Evolutionary conservation across 2,329 filamentous ascomycete species (phyloP).

Genomic region (Hymenoscyphus infarciens): DNA sequence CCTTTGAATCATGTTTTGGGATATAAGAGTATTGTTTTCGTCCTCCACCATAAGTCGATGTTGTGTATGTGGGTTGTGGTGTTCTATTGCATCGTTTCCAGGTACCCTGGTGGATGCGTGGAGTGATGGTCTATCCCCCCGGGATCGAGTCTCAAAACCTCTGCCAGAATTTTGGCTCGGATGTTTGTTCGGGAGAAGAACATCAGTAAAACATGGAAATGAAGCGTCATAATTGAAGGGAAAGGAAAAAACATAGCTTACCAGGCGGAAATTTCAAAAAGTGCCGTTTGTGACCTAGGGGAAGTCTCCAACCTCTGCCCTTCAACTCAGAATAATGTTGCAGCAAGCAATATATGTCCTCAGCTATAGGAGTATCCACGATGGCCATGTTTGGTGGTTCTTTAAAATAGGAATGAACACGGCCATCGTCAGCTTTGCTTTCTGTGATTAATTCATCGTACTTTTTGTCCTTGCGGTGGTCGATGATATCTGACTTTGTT

Average conservation of each 20-base stretch:
- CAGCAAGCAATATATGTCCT: background rate
- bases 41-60: background rate
- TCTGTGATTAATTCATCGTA: background rate
- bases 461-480: no score
- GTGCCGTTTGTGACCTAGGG: background rate
- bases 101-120: background rate
- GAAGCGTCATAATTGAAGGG: no score
- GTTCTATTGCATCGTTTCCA: background rate
- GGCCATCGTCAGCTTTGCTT: background rate
- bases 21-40: background rate
- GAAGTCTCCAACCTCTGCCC: background rate
- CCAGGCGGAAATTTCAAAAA: background rate
- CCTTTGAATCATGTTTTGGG: background rate
- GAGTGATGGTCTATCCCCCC: background rate
- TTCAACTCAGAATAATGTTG: background rate
- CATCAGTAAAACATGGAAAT: background rate
- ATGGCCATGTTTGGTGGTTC: background rate
- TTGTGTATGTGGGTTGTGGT: background rate
- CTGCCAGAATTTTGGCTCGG: background rate
- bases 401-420: background rate
- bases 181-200: background rate
- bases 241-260: background rate
- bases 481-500: no score
- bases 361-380: background rate
- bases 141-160: background rate